Conservation (phyloP, 164 flowering plant genomes). For the Vitis cinerea region DNA sequence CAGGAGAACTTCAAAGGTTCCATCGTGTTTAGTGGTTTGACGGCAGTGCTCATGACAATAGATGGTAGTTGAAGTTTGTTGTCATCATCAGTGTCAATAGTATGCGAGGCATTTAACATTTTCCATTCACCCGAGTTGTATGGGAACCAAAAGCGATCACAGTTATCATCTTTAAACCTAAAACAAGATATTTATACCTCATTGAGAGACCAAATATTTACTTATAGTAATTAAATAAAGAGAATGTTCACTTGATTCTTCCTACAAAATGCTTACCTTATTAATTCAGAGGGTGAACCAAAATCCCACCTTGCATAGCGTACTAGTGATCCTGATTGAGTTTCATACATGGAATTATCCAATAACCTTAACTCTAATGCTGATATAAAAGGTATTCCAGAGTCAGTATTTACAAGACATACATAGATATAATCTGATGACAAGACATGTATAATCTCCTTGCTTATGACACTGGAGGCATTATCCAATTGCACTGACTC, state of each 20-base stretch:
- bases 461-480: not conserved
- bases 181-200: conserved; percentile 19
- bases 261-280: not conserved
- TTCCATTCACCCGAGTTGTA: too few species aligned
- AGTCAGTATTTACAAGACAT: conserved; percentile 38
- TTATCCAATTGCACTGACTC: conserved; percentile 3
- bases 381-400: conserved; percentile 44
- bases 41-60: conserved; percentile 33
- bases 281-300: not conserved
- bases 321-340: conserved; percentile 17
- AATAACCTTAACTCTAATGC: conserved; percentile 30
- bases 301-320: not conserved
- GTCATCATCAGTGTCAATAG: not conserved
- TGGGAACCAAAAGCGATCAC: too few species aligned
- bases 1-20: conserved; percentile 7
- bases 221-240: not conserved
- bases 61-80: conserved; percentile 15
- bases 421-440: conserved; percentile 21
- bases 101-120: not conserved
- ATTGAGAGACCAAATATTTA: not conserved
- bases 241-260: not conserved
- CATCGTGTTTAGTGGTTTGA: conserved; percentile 10
- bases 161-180: too few species aligned
- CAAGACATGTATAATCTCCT: conserved; percentile 29
- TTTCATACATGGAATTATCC: conserved; percentile 9